A percentile compares a stretch with the other conserved stretches of the same genome.
Evolutionary conservation across 441 rosid genomes (phyloP).

Genomic region (Gossypium davidsonii): DNA sequence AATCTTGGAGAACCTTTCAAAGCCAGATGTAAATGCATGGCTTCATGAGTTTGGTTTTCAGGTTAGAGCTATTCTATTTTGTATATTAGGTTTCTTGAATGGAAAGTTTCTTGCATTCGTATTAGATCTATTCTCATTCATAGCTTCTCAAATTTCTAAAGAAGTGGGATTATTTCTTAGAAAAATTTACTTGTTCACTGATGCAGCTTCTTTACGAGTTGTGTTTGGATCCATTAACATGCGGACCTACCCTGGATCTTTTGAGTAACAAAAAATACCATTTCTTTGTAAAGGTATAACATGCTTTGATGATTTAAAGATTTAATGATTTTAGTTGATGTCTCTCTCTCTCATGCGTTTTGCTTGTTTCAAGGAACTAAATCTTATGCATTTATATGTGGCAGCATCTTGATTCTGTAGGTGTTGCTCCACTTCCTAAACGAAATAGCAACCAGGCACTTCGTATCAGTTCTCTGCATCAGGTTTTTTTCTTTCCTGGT

Average conservation of each 20-base stretch:
- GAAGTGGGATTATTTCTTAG: neutral
- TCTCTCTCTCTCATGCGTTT: slow-evolving; percentile 5
- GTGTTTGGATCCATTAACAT: slow-evolving; percentile 77
- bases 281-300: slow-evolving; percentile 67
- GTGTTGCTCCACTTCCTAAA: slow-evolving; percentile 84
- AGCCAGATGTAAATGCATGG: slow-evolving; percentile 71
- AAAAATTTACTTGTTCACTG: slow-evolving; percentile 13
- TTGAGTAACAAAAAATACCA: slow-evolving; percentile 75
- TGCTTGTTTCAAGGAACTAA: slow-evolving; percentile 13
- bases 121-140: neutral
- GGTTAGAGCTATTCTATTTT: slow-evolving; percentile 36
- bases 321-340: slow-evolving; percentile 9
- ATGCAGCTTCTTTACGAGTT: slow-evolving; percentile 81
- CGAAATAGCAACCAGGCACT: slow-evolving; percentile 78
- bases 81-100: neutral
- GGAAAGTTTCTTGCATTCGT: neutral
- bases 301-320: neutral
- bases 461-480: slow-evolving; percentile 95
- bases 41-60: slow-evolving; percentile 93
- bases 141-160: neutral
- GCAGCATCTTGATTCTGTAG: slow-evolving; percentile 83
- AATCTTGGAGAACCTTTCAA: slow-evolving; percentile 68
- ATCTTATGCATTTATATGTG: slow-evolving; percentile 4
- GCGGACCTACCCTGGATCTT: slow-evolving; percentile 86
- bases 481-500: slow-evolving; percentile 42